These are phyloP conservation scores for Kazachstania viticola DNA, from an alignment of 805 yeast species.

Conservation along the genomic window DNA sequence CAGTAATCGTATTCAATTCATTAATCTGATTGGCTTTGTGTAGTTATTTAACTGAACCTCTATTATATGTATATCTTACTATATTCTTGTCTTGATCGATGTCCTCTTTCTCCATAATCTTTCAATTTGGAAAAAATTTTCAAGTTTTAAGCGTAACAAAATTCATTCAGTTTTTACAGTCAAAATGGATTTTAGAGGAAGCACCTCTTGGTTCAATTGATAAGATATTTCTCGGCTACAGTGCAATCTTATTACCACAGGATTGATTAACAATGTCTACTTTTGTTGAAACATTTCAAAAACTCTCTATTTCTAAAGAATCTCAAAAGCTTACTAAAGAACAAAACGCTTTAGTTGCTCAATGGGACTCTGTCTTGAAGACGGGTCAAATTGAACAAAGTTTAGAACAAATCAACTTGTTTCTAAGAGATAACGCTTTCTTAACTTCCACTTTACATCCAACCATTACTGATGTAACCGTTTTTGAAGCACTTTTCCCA, in stretches of 20 bases:
- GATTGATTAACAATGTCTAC: slow-evolving; percentile 18
- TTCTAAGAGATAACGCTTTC: slow-evolving; percentile 59
- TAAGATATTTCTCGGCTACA: not conserved
- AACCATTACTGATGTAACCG: slow-evolving; percentile 57
- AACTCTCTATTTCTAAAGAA: slow-evolving; percentile 20
- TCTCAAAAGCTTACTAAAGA: slow-evolving; percentile 27
- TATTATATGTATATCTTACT: no score
- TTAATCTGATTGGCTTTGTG: no score
- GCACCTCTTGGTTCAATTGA: no score
- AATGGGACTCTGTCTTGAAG: slow-evolving; percentile 65
- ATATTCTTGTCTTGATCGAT: no score
- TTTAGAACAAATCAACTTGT: slow-evolving; percentile 51
- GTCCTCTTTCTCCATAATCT: no score
- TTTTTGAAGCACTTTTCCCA: slow-evolving; percentile 57
- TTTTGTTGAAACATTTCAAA: slow-evolving; percentile 18
- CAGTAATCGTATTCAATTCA: no score
- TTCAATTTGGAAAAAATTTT: no score
- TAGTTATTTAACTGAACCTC: no score
- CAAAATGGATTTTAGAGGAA: no score
- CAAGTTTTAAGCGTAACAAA: no score
- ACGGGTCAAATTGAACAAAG: slow-evolving; percentile 40
- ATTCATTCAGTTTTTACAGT: no score
- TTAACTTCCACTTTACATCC: slow-evolving; percentile 51
- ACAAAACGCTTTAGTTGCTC: slow-evolving; percentile 64
- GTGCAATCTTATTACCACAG: not conserved